phyloP scores from a whole-genome alignment of 441 rosid genomes.

The Populus trichocarpa region DNA sequence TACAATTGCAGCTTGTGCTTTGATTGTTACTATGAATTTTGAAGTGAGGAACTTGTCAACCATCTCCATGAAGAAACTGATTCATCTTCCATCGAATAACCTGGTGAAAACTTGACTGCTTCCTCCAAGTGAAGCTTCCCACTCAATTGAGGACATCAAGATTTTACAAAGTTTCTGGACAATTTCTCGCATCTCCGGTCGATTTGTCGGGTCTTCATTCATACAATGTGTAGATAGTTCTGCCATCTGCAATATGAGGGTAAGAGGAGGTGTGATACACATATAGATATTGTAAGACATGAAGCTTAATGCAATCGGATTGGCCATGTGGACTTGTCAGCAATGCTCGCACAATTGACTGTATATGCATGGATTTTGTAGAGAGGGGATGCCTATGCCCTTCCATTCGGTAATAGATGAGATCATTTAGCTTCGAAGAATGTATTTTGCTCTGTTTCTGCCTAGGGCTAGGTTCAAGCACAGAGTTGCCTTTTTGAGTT shows the following conservation, averaged over 20 bases:
- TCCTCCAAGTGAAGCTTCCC: constrained; percentile 37
- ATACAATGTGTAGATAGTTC: constrained; percentile 26
- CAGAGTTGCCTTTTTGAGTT: too few species aligned
- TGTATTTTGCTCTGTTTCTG: too few species aligned
- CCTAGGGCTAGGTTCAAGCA: too few species aligned
- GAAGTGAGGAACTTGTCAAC: too few species aligned
- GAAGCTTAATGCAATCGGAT: neutral
- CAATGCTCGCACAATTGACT: too few species aligned
- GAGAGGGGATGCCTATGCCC: neutral
- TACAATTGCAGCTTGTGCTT: too few species aligned
- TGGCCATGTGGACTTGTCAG: neutral
- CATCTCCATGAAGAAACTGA: neutral
- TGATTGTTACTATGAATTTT: too few species aligned
- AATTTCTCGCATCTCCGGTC: constrained; percentile 42
- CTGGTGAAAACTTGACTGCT: constrained; percentile 16
- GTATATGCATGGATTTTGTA: neutral
- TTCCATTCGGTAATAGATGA: neutral
- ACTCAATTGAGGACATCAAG: constrained; percentile 27
- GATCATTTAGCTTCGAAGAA: neutral
- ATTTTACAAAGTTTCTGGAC: constrained; percentile 28
- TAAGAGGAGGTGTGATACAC: neutral
- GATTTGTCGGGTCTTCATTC: constrained; percentile 24
- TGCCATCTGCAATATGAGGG: constrained; percentile 28
- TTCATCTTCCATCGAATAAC: constrained; percentile 22
- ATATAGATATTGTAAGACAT: neutral